These are phyloP conservation scores for Rubia peregrina DNA, from an alignment of 305 asterid species.

Conservation along the genomic window DNA sequence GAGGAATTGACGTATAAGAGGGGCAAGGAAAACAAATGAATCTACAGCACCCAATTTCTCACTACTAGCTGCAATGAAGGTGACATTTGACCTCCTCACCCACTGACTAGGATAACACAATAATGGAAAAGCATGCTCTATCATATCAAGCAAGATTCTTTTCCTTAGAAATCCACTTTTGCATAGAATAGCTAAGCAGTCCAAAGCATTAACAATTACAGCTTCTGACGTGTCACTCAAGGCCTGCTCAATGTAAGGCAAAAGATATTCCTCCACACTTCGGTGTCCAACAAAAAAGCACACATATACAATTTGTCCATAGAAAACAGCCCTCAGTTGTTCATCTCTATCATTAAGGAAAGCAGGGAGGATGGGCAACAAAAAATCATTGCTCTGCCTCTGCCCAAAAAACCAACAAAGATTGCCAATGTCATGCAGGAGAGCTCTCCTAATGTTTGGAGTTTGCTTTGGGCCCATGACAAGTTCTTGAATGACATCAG, in stretches of 20 bases:
- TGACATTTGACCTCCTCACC: conserved; percentile 77
- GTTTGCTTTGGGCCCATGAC: conserved; percentile 99
- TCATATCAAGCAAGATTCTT: conserved; percentile 84
- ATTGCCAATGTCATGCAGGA: conserved; percentile 90
- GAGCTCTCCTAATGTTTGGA: conserved; percentile 98
- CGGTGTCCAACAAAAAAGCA: conserved; percentile 94
- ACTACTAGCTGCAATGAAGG: conserved; percentile 85
- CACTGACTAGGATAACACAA: conserved; percentile 91
- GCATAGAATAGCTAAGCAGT: conserved; percentile 91
- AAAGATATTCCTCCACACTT: conserved; percentile 97
- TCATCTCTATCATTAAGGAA: conserved; percentile 95
- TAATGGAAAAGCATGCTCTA: conserved; percentile 85
- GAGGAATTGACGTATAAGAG: conserved; percentile 78
- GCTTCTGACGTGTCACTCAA: conserved; percentile 78
- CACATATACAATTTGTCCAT: conserved; percentile 82
- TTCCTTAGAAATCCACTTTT: conserved; percentile 81
- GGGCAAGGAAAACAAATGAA: conserved; percentile 93
- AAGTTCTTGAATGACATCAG: conserved; percentile 98
- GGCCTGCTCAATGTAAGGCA: conserved; percentile 98
- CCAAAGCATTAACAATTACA: conserved; percentile 85
- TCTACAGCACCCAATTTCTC: conserved; percentile 97
- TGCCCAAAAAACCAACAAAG: conserved; percentile 99
- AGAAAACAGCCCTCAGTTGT: conserved; percentile 96
- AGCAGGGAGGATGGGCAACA: conserved; percentile 98
- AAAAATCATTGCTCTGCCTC: conserved; percentile 94